These are phyloP conservation scores for Saccharomycopsis sp. DNA, from an alignment of 805 yeast species.

Conservation along the genomic window DNA sequence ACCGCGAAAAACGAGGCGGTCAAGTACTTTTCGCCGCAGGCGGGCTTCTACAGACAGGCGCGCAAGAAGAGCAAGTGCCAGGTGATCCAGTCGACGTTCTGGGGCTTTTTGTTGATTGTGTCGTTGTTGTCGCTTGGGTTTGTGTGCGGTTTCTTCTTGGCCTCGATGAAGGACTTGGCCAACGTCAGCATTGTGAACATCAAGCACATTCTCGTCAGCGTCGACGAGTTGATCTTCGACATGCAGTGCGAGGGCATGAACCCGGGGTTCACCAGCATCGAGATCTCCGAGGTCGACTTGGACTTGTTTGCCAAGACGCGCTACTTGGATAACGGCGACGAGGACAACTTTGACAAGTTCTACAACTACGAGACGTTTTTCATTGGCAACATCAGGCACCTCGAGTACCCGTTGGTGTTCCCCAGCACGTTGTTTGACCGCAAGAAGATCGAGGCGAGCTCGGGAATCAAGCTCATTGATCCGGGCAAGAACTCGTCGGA, in stretches of 20 bases:
- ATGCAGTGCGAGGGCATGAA: conserved; percentile 73
- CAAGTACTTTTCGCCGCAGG: not conserved
- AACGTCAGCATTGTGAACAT: conserved; percentile 55
- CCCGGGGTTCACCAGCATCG: conserved; percentile 75
- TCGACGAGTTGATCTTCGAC: conserved; percentile 79
- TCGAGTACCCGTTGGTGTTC: conserved; percentile 71
- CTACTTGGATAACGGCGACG: conserved; percentile 17
- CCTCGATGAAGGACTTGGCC: conserved; percentile 78
- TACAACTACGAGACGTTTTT: conserved; percentile 53
- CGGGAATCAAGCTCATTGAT: conserved; percentile 61
- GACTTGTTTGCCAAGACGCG: conserved; percentile 76
- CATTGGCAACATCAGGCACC: conserved; percentile 56
- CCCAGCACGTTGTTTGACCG: conserved; percentile 70
- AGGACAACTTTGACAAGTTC: conserved; percentile 19
- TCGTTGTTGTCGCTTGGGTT: conserved; percentile 66
- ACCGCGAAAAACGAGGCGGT: not conserved
- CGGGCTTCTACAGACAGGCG: conserved; percentile 4
- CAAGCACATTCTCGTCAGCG: conserved; percentile 66
- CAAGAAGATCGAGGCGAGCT: conserved; percentile 49
- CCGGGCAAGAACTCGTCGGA: conserved; percentile 51
- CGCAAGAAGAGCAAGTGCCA: conserved; percentile 7
- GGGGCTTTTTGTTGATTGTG: conserved; percentile 34
- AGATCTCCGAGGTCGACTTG: conserved; percentile 57
- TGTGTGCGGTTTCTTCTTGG: conserved; percentile 73
- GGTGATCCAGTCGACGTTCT: conserved; percentile 26